Base-by-base conservation (phyloP, 2,329 filamentous ascomycete genomes). In the Stemphylium beticola region DNA sequence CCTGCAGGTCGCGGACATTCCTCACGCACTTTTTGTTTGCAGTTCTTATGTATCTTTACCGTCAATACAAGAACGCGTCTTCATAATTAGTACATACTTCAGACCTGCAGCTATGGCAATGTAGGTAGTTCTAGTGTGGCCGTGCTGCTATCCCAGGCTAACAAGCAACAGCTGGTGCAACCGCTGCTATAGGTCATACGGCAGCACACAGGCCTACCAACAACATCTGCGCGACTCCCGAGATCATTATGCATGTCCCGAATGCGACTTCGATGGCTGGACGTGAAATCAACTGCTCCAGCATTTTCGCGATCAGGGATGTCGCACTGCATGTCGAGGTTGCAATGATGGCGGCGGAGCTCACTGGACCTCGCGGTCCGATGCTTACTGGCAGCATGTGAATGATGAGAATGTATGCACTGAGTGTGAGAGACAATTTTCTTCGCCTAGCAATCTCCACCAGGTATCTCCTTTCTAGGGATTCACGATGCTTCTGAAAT, bases 211-310 rank as follows among this genome's bases (percentile, higher is more conserved):
- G 15, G 36, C 45, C 3, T 20, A 24, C 36, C 1, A 34, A 2
- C 46, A 49, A 8, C 46, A 36, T n/a, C 5, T 41, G 17, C 37
- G 46, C 20, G 31, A 49, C 46, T 42, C 46, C 10, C 26, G 18
- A 12, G n/a, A 39, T 4, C 49, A 51, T 5, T 20, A 39, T 17
- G 34, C 44, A 17, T 51, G 49, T 14, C 49, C 49, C 8, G 24
- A 24, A 18, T 51, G 41, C 18, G 34, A 40, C 15, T 44, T 39
- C 8, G 49, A 51, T n/a, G 24, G 40, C 34, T 11, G 11, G 4
- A 26, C 37, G 4, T 49, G 46, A 37, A n/a, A 49, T 8, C 17
- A 42, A 4, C 12, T 49, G 10, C 47, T 49, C 4, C 14, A 49
- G 2, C 47, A 49, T n/a, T 24, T 11, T 20, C 47, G 38, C 7